Percentiles rank a stretch among this genome's conserved stretches.
These are phyloP conservation scores for Lepidium didymum DNA, from an alignment of 345 rosid species.

Conservation along the genomic window DNA sequence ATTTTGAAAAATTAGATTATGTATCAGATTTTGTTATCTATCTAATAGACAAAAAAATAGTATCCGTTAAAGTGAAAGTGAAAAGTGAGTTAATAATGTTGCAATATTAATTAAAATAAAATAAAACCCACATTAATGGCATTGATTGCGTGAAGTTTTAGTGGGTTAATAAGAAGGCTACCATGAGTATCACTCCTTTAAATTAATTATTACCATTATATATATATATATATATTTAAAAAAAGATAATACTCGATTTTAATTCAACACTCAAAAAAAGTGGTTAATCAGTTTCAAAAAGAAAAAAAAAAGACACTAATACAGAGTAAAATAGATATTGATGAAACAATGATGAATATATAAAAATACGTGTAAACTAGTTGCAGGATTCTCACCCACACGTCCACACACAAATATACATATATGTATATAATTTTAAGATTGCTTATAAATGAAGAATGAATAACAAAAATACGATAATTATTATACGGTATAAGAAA, in stretches of 20 bases:
- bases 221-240: background rate
- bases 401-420: background rate
- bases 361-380: conserved; percentile 3
- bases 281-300: too few relatives aligned
- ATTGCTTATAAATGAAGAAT: background rate
- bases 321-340: background rate
- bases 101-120: background rate
- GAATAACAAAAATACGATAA: background rate
- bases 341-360: conserved; percentile 10
- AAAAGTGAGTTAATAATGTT: background rate
- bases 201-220: background rate
- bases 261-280: too few relatives aligned
- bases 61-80: conserved; percentile 11
- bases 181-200: background rate
- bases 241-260: background rate
- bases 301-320: background rate
- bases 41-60: too few relatives aligned
- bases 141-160: conserved; percentile 24
- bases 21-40: too few relatives aligned
- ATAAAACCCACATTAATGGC: conserved; percentile 1
- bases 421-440: background rate
- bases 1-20: too few relatives aligned
- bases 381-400: conserved; percentile 8
- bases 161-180: conserved; percentile 12
- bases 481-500: background rate